phyloP scores from a whole-genome alignment of 2,329 filamentous ascomycete species.

The Penicillium vulpinum region DNA sequence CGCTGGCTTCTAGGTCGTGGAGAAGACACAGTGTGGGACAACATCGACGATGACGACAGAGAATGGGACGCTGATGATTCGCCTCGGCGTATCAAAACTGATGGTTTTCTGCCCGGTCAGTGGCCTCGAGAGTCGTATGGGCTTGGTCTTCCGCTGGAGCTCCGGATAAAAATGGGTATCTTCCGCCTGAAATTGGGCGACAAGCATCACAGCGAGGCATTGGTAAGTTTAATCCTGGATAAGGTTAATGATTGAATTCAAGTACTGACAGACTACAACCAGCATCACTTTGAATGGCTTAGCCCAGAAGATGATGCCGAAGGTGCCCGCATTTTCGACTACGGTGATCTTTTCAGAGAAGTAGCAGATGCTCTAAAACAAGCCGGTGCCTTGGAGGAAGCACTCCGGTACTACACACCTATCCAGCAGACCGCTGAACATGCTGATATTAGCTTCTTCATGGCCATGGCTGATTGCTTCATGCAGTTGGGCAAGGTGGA shows the following conservation, averaged over 20 bases:
- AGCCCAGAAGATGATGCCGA: conserved; percentile 60
- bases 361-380: conserved; percentile 61
- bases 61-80: conserved; percentile 81
- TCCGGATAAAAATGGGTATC: conserved; percentile 79
- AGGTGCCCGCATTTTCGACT: conserved; percentile 60
- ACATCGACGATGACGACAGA: conserved; percentile 69
- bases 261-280: background rate
- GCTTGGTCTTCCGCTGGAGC: conserved; percentile 71
- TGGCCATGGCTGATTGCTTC: conserved; percentile 62
- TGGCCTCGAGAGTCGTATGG: conserved; percentile 66
- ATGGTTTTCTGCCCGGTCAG: conserved; percentile 59
- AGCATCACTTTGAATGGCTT: conserved; percentile 70
- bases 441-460: conserved; percentile 52
- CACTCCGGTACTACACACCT: conserved; percentile 59
- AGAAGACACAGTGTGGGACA: conserved; percentile 76
- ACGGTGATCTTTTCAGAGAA: conserved; percentile 77
- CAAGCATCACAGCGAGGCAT: conserved; percentile 65
- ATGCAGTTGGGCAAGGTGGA: conserved; percentile 62
- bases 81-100: conserved; percentile 63
- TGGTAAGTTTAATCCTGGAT: conserved; percentile 53
- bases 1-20: conserved; percentile 80
- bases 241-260: conserved; percentile 10
- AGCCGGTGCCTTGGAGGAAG: conserved; percentile 53
- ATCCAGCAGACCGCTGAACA: conserved; percentile 50
- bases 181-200: conserved; percentile 74